Conservation (phyloP, 139 green algal genomes). For the Closterium sp. region DNA sequence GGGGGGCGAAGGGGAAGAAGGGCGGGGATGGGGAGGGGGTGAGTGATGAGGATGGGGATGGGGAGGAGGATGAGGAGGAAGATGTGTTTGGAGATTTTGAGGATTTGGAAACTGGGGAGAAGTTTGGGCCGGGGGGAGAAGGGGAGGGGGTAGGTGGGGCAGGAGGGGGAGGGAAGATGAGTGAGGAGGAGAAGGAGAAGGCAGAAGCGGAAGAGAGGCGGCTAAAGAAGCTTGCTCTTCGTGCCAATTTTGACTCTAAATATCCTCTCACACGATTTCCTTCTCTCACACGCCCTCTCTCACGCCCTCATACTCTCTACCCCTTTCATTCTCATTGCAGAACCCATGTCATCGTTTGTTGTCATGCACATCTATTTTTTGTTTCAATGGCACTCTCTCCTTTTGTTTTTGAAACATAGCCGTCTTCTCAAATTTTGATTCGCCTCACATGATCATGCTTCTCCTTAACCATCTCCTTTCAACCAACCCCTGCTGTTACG, state of each 20-base stretch:
- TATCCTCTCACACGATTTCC: not conserved
- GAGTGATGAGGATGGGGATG: constrained; percentile 36
- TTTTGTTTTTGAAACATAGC: no score
- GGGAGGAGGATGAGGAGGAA: constrained; percentile 77
- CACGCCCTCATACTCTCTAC: not conserved
- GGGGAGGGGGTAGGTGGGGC: constrained; percentile 66
- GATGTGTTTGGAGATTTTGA: constrained; percentile 88
- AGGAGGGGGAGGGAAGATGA: constrained; percentile 22
- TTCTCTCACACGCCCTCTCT: not conserved
- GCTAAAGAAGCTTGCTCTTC: constrained; percentile 42
- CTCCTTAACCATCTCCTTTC: not conserved
- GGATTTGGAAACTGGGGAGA: constrained; percentile 85
- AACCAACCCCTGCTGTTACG: not conserved
- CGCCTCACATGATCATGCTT: no score
- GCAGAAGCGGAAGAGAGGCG: constrained; percentile 42
- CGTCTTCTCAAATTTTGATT: no score
- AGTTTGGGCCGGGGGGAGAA: constrained; percentile 73
- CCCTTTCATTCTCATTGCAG: not conserved
- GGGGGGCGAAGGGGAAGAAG: constrained; percentile 41
- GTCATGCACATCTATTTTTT: not conserved
- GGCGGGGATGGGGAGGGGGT: constrained; percentile 51
- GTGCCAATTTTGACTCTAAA: constrained; percentile 37
- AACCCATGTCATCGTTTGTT: no score
- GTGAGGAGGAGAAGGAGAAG: constrained; percentile 44
- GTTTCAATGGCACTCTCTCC: not conserved